These are phyloP conservation scores for Hemerocallis citrina DNA, from an alignment of 106 monocot genomes.

Conservation along the genomic window DNA sequence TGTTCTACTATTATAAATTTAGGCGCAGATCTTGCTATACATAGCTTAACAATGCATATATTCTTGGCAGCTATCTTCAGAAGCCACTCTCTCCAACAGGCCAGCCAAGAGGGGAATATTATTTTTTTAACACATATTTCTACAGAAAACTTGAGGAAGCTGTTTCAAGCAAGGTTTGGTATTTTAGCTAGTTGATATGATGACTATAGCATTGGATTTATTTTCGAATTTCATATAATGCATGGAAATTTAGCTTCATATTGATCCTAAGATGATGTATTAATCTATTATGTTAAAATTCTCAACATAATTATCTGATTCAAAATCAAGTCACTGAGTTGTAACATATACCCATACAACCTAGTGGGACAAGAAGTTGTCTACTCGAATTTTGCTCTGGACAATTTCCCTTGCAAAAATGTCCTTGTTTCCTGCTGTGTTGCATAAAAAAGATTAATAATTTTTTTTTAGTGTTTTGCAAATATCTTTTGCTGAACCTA, in stretches of 20 bases:
- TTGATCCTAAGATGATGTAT: neutral
- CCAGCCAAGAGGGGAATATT: conserved; percentile 21
- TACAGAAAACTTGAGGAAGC: conserved; percentile 40
- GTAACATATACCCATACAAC: too few relatives aligned
- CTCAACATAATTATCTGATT: too few relatives aligned
- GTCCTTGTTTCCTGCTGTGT: too few relatives aligned
- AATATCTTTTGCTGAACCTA: too few relatives aligned
- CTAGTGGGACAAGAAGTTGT: too few relatives aligned
- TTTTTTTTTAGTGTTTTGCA: too few relatives aligned
- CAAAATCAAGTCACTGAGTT: too few relatives aligned
- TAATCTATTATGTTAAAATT: neutral
- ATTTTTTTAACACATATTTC: conserved; percentile 63
- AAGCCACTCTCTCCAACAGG: conserved; percentile 11
- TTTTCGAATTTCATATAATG: neutral
- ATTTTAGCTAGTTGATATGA: neutral
- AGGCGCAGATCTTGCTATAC: neutral
- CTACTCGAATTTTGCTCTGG: too few relatives aligned
- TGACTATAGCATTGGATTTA: neutral
- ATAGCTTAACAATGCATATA: neutral
- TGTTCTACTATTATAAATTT: neutral
- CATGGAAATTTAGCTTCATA: neutral
- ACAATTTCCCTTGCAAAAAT: too few relatives aligned
- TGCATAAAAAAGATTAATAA: too few relatives aligned
- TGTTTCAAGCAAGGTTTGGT: conserved; percentile 25
- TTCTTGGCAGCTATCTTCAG: conserved; percentile 32